Evolutionary conservation across 768 basidiomycete genomes (phyloP).

Genomic region (Inosperma sp.): DNA sequence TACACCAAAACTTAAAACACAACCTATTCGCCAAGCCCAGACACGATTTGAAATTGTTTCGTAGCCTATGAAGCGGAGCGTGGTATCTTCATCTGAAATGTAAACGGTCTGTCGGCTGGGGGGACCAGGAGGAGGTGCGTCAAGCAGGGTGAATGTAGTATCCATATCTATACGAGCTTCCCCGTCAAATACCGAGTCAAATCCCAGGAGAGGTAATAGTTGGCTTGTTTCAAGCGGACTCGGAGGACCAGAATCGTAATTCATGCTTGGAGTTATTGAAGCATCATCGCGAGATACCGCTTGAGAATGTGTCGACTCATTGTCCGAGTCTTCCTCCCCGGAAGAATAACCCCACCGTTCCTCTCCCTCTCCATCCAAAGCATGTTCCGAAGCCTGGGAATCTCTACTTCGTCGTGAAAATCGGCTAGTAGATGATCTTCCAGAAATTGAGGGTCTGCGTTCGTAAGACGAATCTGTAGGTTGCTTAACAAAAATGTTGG

Average conservation of each 20-base stretch:
- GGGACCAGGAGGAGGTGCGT: slow-evolving; percentile 74
- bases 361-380: slow-evolving; percentile 52
- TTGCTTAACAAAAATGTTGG: slow-evolving; percentile 58
- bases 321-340: slow-evolving; percentile 64
- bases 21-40: slow-evolving; percentile 66
- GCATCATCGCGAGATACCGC: slow-evolving; percentile 36
- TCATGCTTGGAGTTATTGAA: slow-evolving; percentile 55
- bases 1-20: slow-evolving; percentile 63
- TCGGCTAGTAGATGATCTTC: slow-evolving; percentile 49
- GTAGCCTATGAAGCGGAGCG: slow-evolving; percentile 84
- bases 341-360: slow-evolving; percentile 95
- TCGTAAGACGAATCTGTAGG: slow-evolving; percentile 37
- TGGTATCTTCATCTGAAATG: slow-evolving; percentile 85
- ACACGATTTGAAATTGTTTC: slow-evolving; percentile 59
- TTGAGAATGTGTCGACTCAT: slow-evolving; percentile 32
- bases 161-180: slow-evolving; percentile 83
- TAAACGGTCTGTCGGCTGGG: slow-evolving; percentile 84
- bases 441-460: slow-evolving; percentile 54
- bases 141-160: slow-evolving; percentile 51
- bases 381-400: slow-evolving; percentile 53
- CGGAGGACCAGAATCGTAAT: slow-evolving; percentile 67
- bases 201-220: slow-evolving; percentile 61
- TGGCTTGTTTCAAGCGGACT: slow-evolving; percentile 47
- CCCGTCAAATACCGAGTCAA: slow-evolving; percentile 79
- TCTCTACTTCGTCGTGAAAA: slow-evolving; percentile 49